Evolutionary conservation across 495 filamentous ascomycete species (phyloP).

Genomic region (Penicillium coprophilum): DNA sequence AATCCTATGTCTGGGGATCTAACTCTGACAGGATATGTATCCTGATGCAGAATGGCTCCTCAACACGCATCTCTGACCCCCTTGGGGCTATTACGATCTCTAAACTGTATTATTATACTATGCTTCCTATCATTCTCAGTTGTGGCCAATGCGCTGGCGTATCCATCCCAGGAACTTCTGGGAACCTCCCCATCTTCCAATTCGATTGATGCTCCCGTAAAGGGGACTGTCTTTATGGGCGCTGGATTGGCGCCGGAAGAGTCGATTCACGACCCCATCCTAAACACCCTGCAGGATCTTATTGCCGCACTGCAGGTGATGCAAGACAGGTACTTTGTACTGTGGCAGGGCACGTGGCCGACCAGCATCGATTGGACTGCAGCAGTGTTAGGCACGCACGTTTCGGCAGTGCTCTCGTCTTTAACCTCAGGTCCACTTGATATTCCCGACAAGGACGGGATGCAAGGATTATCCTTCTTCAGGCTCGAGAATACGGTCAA

Average conservation of each 20-base stretch:
- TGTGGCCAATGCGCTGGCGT: conserved; percentile 33
- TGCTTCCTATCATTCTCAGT: conserved; percentile 21
- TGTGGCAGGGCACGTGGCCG: conserved; percentile 82
- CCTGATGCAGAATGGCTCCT: conserved; percentile 20
- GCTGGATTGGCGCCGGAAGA: conserved; percentile 5
- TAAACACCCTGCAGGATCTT: conserved; percentile 42
- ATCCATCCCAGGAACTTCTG: conserved; percentile 30
- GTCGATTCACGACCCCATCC: conserved; percentile 16
- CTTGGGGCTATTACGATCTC: conserved; percentile 15
- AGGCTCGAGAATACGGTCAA: conserved; percentile 72
- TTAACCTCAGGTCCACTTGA: conserved; percentile 50
- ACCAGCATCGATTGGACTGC: conserved; percentile 90
- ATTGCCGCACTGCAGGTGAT: conserved; percentile 67
- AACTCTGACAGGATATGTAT: conserved; percentile 10
- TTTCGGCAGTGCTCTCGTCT: conserved; percentile 66
- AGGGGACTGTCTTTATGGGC: conserved; percentile 16
- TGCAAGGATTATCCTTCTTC: conserved; percentile 36
- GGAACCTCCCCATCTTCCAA: background rate
- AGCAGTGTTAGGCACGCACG: conserved; percentile 79
- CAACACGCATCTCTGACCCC: conserved; percentile 11
- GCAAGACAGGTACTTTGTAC: conserved; percentile 73
- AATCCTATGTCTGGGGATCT: conserved; percentile 11
- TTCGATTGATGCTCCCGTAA: conserved; percentile 2
- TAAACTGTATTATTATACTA: conserved; percentile 26
- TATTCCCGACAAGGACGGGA: conserved; percentile 15